Base-by-base conservation (phyloP, 768 basidiomycete species). In the Suillus subalutaceus region DNA sequence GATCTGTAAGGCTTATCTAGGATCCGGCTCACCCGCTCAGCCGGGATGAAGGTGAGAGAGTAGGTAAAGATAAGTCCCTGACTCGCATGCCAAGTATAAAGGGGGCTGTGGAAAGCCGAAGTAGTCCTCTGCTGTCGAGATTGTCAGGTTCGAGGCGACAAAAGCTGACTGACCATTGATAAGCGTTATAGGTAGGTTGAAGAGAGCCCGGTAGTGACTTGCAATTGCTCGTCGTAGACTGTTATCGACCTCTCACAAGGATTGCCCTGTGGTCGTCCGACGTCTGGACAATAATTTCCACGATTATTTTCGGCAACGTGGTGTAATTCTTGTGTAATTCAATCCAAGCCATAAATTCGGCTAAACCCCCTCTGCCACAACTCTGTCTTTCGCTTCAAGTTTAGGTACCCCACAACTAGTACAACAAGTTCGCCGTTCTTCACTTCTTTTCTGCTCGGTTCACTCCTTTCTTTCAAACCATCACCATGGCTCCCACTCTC, bases 401-500 rank as follows among this genome's bases (percentile, higher is more conserved):
- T 56, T n/a, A 56, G 35, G 35, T 68, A 56, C 60, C 56, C 63
- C 64, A 66, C 43, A 67, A 37, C 20, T n/a, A 50, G 41, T 48
- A 57, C 32, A 48, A 15, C 52, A 38, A 23, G 4, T 26, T 46
- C 41, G 23, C 43, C 48, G 3, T 40, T 26, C 48, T 32, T 58
- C 44, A 20, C 20, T 48, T 55, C 26, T 18, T 15, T 32, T 72
- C 32, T 37, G 12, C 6, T 56, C 60, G 61, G 23, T 56, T 64
- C 40, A 26, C 41, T 30, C 38, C 66, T 37, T 63, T 62, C 69
- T 62, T 66, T 63, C 23, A 62, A 20, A 55, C 52, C 52, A 41
- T 38, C 44, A 67, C 58, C 43, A 90, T 93, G 92, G 85, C 90
- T 5, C 91, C 91, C 61, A 72, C 84, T 38, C 75, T 91, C 62